A percentile compares a stretch with the other conserved stretches of the same genome.
Conservation (phyloP, 2,329 filamentous ascomycete genomes). For the Aureobasidium mangrovei region DNA sequence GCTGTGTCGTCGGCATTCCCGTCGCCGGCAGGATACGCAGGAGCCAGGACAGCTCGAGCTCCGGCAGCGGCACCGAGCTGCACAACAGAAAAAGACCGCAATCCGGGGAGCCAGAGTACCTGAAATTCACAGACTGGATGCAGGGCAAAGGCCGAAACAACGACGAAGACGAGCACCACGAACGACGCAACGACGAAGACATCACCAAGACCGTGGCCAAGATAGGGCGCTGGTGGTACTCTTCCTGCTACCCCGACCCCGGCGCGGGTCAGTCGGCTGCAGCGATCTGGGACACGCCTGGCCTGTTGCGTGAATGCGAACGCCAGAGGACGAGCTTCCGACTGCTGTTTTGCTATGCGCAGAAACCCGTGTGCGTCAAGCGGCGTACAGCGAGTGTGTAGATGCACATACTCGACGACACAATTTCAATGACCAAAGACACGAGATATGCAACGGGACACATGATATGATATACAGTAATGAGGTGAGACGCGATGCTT, state of each 20-base stretch:
- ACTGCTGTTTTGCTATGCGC: conserved; percentile 82
- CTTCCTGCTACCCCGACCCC: conserved; percentile 71
- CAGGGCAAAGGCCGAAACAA: not conserved
- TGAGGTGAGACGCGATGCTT: too few species aligned
- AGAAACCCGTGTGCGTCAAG: conserved; percentile 54
- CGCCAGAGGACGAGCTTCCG: conserved; percentile 80
- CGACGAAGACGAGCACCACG: conserved; percentile 1
- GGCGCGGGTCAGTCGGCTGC: conserved; percentile 45
- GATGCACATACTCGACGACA: conserved; percentile 14
- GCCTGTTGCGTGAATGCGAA: conserved; percentile 74
- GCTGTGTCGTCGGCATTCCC: conserved; percentile 69
- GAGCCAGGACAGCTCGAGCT: conserved; percentile 25
- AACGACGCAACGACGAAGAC: conserved; percentile 55
- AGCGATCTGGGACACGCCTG: conserved; percentile 68
- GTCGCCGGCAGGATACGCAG: conserved; percentile 46
- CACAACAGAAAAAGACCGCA: not conserved
- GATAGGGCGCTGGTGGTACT: conserved; percentile 96
- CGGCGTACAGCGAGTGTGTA: conserved; percentile 43
- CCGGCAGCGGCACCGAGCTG: not conserved
- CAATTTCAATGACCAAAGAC: not conserved
- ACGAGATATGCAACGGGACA: not conserved
- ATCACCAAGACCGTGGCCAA: conserved; percentile 89
- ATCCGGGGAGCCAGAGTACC: conserved; percentile 5
- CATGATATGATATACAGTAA: not conserved
- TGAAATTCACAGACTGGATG: conserved; percentile 1